A percentile compares a stretch with the other conserved stretches of the same genome.
Evolutionary conservation across 441 rosid genomes (phyloP).

Genomic region (Erodium trifolium): DNA sequence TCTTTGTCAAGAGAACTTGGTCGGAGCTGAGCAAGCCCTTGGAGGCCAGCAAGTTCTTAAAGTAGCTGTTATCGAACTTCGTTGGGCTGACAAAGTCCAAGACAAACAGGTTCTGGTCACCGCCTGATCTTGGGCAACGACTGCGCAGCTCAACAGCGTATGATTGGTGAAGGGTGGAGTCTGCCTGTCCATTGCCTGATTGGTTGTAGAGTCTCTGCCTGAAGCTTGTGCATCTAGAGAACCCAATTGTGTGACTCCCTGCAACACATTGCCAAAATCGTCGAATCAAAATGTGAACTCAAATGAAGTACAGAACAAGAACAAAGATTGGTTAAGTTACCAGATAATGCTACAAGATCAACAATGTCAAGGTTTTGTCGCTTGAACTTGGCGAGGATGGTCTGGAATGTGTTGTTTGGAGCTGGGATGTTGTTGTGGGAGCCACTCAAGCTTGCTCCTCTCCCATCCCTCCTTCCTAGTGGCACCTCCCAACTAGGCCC

Average conservation of each 20-base stretch:
- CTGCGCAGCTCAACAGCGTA: background rate
- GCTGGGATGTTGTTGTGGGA: constrained; percentile 8
- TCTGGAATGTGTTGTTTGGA: constrained; percentile 7
- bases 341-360: constrained; percentile 1
- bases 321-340: background rate
- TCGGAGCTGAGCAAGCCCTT: constrained; percentile 7
- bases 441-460: constrained; percentile 12
- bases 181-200: background rate
- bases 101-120: constrained; percentile 4
- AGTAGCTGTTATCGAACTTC: constrained; percentile 1
- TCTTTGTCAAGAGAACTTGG: constrained; percentile 8
- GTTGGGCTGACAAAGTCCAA: constrained; percentile 1
- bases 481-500: constrained; percentile 6
- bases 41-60: constrained; percentile 1
- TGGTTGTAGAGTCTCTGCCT: constrained; percentile 4
- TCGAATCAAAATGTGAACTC: background rate
- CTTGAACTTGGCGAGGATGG: constrained; percentile 8
- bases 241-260: background rate
- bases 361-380: constrained; percentile 5
- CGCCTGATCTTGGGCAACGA: background rate
- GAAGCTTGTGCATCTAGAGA: constrained; percentile 5
- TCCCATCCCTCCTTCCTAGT: constrained; percentile 4
- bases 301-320: background rate
- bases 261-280: background rate
- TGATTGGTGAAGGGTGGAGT: background rate